Percentiles rank a stretch among this genome's conserved stretches.
Conservation (phyloP, 768 basidiomycete species). For the Suillus occidentalis region DNA sequence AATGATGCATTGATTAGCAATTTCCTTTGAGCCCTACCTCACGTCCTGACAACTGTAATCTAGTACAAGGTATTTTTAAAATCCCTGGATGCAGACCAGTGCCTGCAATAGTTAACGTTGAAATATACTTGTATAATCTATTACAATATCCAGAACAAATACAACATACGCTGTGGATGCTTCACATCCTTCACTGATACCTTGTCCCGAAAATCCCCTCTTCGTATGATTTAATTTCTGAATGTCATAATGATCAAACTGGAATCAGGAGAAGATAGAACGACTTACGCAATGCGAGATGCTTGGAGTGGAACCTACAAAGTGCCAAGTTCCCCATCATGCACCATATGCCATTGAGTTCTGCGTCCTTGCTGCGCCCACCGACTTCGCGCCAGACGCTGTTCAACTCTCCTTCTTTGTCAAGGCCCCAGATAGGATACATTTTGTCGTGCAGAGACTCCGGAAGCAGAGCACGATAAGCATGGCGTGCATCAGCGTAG, state of each 20-base stretch:
- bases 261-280: neutral
- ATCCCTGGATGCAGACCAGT: neutral
- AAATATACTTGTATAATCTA: neutral
- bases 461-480: conserved; percentile 21
- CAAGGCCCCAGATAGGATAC: conserved; percentile 29
- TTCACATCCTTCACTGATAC: conserved; percentile 14
- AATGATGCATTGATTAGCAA: neutral
- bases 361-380: conserved; percentile 23
- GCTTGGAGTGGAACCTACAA: conserved; percentile 68
- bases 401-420: conserved; percentile 32
- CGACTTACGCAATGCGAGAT: conserved; percentile 61
- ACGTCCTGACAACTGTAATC: neutral
- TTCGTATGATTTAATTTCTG: conserved; percentile 72
- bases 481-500: conserved; percentile 19
- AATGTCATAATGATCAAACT: neutral
- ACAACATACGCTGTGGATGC: neutral
- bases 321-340: conserved; percentile 64
- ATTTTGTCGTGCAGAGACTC: conserved; percentile 18
- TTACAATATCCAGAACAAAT: neutral
- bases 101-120: neutral
- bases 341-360: conserved; percentile 44
- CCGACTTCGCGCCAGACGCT: conserved; percentile 48
- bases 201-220: conserved; percentile 42
- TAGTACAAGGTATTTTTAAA: neutral
- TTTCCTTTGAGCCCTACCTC: neutral